Evolutionary conservation across 257 asterid genomes (phyloP).

Genomic region (Rauvolfia tetraphylla): DNA sequence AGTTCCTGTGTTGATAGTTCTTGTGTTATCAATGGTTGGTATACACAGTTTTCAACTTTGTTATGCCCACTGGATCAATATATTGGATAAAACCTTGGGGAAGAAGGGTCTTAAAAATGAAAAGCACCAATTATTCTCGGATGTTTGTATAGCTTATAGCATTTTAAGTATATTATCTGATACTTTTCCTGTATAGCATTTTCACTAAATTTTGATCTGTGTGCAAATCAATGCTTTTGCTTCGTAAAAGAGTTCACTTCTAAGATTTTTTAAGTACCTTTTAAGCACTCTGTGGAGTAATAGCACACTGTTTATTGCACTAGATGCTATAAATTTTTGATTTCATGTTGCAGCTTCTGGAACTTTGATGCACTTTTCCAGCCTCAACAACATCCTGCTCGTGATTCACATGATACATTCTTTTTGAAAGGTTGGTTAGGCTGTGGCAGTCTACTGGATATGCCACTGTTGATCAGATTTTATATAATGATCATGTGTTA

Average conservation of each 20-base stretch:
- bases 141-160: background rate
- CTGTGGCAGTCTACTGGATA: slow-evolving; percentile 17
- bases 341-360: slow-evolving; percentile 67
- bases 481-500: slow-evolving; percentile 12
- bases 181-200: background rate
- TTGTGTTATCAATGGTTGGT: no score
- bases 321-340: background rate
- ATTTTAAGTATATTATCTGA: background rate
- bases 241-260: background rate
- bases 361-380: slow-evolving; percentile 98
- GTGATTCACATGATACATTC: slow-evolving; percentile 98
- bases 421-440: slow-evolving; percentile 66
- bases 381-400: slow-evolving; percentile 99
- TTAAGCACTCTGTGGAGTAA: background rate
- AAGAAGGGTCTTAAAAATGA: background rate
- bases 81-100: background rate
- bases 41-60: background rate
- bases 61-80: background rate
- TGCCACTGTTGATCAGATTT: slow-evolving; percentile 15
- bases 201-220: background rate
- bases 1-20: background rate
- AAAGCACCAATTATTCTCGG: background rate
- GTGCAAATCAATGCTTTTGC: background rate
- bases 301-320: background rate
- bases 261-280: background rate